Conservation (phyloP, 768 basidiomycete species). For the Pleurotus tuoliensis region DNA sequence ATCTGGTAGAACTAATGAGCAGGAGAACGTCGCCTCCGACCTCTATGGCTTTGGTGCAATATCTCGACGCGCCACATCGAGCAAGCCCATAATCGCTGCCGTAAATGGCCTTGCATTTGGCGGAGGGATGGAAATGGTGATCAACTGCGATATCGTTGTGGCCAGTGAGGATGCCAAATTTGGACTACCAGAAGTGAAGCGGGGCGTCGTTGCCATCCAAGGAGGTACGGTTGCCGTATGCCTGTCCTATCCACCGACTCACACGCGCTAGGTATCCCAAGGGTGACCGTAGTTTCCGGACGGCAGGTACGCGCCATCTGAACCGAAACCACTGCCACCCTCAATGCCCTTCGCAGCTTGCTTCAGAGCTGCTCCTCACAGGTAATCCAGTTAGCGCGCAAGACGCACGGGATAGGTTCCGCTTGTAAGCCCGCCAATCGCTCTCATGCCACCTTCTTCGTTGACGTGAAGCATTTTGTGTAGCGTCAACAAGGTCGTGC, state of each 20-base stretch:
- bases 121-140: constrained; percentile 60
- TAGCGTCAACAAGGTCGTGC: constrained; percentile 73
- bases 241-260: background rate
- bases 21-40: constrained; percentile 33
- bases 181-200: constrained; percentile 73
- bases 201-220: constrained; percentile 69
- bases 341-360: constrained; percentile 40
- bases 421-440: constrained; percentile 46
- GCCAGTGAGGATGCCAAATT: constrained; percentile 66
- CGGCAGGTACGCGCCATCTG: constrained; percentile 57
- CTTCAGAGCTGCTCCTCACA: constrained; percentile 71
- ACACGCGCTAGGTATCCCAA: constrained; percentile 52
- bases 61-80: constrained; percentile 56
- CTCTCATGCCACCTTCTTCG: background rate
- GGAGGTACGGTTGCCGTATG: constrained; percentile 46
- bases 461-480: constrained; percentile 6
- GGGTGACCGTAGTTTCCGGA: constrained; percentile 60
- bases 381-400: constrained; percentile 65
- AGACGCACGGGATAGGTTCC: constrained; percentile 66
- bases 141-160: constrained; percentile 74
- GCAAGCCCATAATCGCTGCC: constrained; percentile 78
- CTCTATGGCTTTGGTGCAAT: constrained; percentile 68
- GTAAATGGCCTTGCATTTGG: constrained; percentile 73
- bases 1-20: constrained; percentile 38
- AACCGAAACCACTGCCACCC: background rate